These are phyloP conservation scores for Gracilaria caudata DNA, from an alignment of 23 red algal genomes.

Conservation along the genomic window DNA sequence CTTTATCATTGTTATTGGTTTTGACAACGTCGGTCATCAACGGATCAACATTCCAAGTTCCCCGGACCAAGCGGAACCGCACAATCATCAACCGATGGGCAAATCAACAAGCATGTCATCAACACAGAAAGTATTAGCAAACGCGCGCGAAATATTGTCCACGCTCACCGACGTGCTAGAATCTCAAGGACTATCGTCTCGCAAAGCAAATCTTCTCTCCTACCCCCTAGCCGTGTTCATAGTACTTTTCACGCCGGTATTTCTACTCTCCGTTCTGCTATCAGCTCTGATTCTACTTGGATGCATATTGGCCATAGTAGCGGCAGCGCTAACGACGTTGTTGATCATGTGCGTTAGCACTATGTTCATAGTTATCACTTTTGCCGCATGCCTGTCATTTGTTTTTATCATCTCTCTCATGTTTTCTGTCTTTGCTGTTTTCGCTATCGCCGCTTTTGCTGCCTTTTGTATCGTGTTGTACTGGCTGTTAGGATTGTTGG, in stretches of 20 bases:
- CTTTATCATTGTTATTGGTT: background rate
- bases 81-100: background rate
- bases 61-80: too few relatives aligned
- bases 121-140: background rate
- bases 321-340: background rate
- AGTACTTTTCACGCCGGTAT: constrained; percentile 11
- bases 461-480: background rate
- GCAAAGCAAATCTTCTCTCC: constrained; percentile 1
- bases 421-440: background rate
- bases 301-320: constrained; percentile 1
- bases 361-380: background rate
- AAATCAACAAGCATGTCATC: background rate
- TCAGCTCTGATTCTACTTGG: constrained; percentile 16
- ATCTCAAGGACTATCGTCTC: background rate
- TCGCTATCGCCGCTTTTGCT: background rate
- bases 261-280: constrained; percentile 16
- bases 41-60: background rate
- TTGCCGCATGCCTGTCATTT: background rate
- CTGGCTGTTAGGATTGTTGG: background rate
- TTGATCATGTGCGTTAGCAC: constrained; percentile 3
- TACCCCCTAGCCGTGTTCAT: background rate
- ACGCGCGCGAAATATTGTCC: background rate
- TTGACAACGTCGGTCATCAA: background rate
- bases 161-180: constrained; percentile 4
- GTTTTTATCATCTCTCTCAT: constrained; percentile 12